Evolutionary conservation across 805 yeast genomes (phyloP), one percentile per base, ranked within the genome.

Genomic region (Crinitomyces ghanaensis): DNA sequence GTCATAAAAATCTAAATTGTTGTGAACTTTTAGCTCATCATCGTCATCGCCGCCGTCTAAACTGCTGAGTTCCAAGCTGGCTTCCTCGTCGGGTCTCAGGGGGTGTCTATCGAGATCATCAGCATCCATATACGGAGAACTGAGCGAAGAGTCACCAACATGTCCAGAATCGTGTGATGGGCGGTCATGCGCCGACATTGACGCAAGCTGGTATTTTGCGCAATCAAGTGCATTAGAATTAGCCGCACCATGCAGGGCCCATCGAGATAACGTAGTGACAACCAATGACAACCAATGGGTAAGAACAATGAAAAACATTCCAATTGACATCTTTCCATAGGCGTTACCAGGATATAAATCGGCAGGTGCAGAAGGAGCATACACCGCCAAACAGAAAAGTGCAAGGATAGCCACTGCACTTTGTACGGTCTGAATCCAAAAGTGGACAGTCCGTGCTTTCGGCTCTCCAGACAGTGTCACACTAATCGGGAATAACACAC

Each of bases 331-430:
- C 46, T 66, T 69, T 9, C 70, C 58, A 55, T 85, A 85, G 1
- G 79, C 77, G 50, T 82, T 82, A 26, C 68, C 63, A 1, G 94
- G 94, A 52, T 83, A 88, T 46, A 83, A 60, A 35, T 68, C 51
- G n/a, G n/a, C n/a, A 0, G 81, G 78, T 16, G 74, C 76, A 12
- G 77, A 61, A 4, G 61, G 53, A 26, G 72, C 67, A 49, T 76
- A 83, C 6, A 76, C 56, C 32, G 70, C 65, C 45, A 75, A 70
- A 13, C 68, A 55, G 11, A 74, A 40, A 35, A 79, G 54, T 1
- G 91, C 72, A 0, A 68, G 48, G 3, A 72, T 27, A 4, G 69
- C 54, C 4, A 67, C 43, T 0, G 51, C 50, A 4, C 70, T 51
- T 51, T 81, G 77, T 4, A 68, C 43, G 1, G 74, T 55, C 39